A percentile compares a stretch with the other conserved stretches of the same genome.
phyloP scores from a whole-genome alignment of 371 early-diverging fungal genomes.

The Rhizopus microsporus region DNA sequence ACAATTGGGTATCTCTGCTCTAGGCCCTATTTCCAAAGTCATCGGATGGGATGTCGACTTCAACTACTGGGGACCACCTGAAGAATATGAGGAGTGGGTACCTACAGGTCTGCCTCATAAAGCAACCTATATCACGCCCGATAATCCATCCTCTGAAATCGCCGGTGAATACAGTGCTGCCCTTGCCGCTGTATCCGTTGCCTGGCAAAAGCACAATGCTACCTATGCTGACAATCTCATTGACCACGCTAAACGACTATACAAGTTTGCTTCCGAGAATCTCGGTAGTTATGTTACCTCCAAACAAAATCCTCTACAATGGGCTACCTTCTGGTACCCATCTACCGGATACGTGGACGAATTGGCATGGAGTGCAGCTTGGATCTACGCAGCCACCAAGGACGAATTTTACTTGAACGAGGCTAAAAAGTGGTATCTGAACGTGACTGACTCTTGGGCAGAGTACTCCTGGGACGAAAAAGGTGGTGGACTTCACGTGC shows the following conservation, averaged over 20 bases:
- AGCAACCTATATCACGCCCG: slow-evolving; percentile 51
- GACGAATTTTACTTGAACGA: slow-evolving; percentile 41
- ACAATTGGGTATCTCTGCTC: slow-evolving; percentile 51
- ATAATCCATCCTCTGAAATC: slow-evolving; percentile 56
- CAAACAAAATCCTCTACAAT: slow-evolving; percentile 46
- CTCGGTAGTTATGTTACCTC: slow-evolving; percentile 51
- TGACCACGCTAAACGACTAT: slow-evolving; percentile 49
- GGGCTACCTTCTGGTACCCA: slow-evolving; percentile 59
- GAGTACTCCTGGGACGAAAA: slow-evolving; percentile 64
- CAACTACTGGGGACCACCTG: slow-evolving; percentile 63
- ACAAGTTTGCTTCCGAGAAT: slow-evolving; percentile 49
- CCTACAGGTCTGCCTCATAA: slow-evolving; percentile 49
- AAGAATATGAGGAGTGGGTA: slow-evolving; percentile 60
- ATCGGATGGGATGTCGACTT: slow-evolving; percentile 58
- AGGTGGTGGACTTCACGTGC: slow-evolving; percentile 47
- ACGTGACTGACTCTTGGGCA: slow-evolving; percentile 32
- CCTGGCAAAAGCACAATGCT: slow-evolving; percentile 45
- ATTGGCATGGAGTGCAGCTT: slow-evolving; percentile 51
- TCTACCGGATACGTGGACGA: slow-evolving; percentile 55
- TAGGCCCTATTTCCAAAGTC: slow-evolving; percentile 47
- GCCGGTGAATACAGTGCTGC: slow-evolving; percentile 57
- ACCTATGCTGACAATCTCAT: slow-evolving; percentile 50
- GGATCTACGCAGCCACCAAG: slow-evolving; percentile 55
- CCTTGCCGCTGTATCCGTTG: slow-evolving; percentile 47
- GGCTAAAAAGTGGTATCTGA: slow-evolving; percentile 43